These are phyloP conservation scores for Candida fluviatilis DNA, from an alignment of 805 yeast genomes.

Conservation along the genomic window DNA sequence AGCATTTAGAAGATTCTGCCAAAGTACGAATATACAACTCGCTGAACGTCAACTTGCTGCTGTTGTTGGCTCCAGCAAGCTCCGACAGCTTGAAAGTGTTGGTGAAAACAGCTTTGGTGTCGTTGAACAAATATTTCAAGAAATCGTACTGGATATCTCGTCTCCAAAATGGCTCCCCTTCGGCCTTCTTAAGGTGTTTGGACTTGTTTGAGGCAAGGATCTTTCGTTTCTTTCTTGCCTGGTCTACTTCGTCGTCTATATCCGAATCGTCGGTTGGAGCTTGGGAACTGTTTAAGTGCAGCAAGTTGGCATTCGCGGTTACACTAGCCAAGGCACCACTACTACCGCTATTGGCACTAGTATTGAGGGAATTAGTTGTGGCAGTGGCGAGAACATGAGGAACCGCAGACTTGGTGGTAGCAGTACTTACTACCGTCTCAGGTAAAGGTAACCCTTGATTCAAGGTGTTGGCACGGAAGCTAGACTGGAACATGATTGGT, in stretches of 20 bases:
- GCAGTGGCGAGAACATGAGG: neutral
- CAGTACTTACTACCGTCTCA: neutral
- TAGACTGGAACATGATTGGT: neutral
- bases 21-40: constrained; percentile 79
- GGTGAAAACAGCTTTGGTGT: constrained; percentile 62
- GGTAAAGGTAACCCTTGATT: neutral
- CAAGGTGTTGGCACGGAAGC: neutral
- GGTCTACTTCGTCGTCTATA: constrained; percentile 3
- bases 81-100: constrained; percentile 50
- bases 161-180: constrained; percentile 91
- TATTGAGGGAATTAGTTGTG: neutral
- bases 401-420: neutral
- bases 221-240: constrained; percentile 13
- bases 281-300: neutral
- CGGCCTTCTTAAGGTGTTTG: constrained; percentile 77
- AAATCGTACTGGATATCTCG: constrained; percentile 84
- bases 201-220: constrained; percentile 25
- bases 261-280: constrained; percentile 4
- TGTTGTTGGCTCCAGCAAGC: constrained; percentile 29
- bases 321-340: neutral
- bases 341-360: neutral
- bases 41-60: constrained; percentile 64
- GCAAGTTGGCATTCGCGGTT: neutral
- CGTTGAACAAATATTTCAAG: constrained; percentile 58
- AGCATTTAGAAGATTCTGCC: constrained; percentile 78